Conservation (phyloP, 257 asterid species). For the Solanum commersonii region DNA sequence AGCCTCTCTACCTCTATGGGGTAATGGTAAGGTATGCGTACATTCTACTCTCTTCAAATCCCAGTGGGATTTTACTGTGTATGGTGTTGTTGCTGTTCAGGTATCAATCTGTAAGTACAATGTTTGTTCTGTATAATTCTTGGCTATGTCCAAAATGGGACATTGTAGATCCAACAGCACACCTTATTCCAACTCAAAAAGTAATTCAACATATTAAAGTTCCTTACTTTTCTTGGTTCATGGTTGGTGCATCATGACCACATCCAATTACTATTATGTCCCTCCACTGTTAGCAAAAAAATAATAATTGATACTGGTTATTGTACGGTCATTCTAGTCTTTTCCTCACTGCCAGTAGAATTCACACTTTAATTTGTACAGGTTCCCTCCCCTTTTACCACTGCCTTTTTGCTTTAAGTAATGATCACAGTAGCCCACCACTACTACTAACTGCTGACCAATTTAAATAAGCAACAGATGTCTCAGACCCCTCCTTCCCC, state of each 20-base stretch:
- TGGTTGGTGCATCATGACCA: background rate
- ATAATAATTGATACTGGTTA: background rate
- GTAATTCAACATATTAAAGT: background rate
- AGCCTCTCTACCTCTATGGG: background rate
- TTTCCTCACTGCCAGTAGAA: slow-evolving; percentile 13
- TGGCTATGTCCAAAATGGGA: background rate
- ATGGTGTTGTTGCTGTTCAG: slow-evolving; percentile 5
- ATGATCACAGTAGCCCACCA: slow-evolving; percentile 51
- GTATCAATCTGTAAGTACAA: slow-evolving; percentile 64
- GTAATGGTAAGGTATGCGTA: background rate
- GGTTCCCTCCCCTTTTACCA: slow-evolving; percentile 61
- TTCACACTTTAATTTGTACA: slow-evolving; percentile 61
- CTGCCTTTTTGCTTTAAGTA: slow-evolving; percentile 39
- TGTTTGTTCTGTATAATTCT: background rate
- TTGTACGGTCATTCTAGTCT: background rate
- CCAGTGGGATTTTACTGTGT: background rate
- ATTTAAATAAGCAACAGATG: slow-evolving; percentile 28
- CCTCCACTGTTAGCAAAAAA: background rate
- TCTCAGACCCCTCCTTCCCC: slow-evolving; percentile 37
- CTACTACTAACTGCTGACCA: slow-evolving; percentile 39
- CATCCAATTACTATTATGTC: background rate
- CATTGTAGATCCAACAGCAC: background rate
- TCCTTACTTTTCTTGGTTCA: background rate
- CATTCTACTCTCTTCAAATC: background rate
- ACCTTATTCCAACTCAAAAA: background rate